Evolutionary conservation across 1,139 yeast genomes (phyloP), one percentile per base, ranked within the genome.

Genomic region (Yamadazyma aaseri): DNA sequence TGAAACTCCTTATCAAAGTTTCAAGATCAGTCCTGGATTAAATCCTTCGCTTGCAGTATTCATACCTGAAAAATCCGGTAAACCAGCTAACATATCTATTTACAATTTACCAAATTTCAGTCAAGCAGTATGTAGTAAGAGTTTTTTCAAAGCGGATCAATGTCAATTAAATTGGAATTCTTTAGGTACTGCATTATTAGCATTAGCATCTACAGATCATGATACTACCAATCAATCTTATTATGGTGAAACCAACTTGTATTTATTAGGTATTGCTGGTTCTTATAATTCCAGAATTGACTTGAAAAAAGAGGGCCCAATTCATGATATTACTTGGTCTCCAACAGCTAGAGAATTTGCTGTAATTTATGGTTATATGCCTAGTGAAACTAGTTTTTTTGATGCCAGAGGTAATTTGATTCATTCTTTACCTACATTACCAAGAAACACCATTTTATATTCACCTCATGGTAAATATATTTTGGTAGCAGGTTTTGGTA

Each of bases 311-410:
- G 96, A 87, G 52, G 98, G 98, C 17, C 97, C 98, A 29, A 89
- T 94, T 48, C 97, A 94, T 63, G 98, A 92, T 58, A 85, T 92
- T 46, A 82, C 95, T 21, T 94, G 99, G 99, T 85, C 96, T 18
- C 97, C 97, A 40, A 81, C 90, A 34, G 87, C 96, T 14, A 76
- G 96, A 50, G 97, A 92, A 65, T 94, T 94, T 66, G 97, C 97
- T 39, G 98, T 92, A 32, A 89, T 86, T 41, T 90, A 90, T 56
- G 99, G 98, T 23, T 90, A 76, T 62, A 94, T 94, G 98, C 99
- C 99, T 2, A 87, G 97, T 17, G 86, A 86, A 53, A 89, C 97
- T 17, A 82, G 96, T 9, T 87, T 94, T 54, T 92, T 92, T 55
- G 97, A 94, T 63, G 81, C 95, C 18, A 79, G 97, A 53, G 99